A percentile compares a stretch with the other conserved stretches of the same genome.
These are phyloP conservation scores for Verticillium albo-atrum DNA, from an alignment of 2,329 filamentous ascomycete species.

Conservation along the genomic window DNA sequence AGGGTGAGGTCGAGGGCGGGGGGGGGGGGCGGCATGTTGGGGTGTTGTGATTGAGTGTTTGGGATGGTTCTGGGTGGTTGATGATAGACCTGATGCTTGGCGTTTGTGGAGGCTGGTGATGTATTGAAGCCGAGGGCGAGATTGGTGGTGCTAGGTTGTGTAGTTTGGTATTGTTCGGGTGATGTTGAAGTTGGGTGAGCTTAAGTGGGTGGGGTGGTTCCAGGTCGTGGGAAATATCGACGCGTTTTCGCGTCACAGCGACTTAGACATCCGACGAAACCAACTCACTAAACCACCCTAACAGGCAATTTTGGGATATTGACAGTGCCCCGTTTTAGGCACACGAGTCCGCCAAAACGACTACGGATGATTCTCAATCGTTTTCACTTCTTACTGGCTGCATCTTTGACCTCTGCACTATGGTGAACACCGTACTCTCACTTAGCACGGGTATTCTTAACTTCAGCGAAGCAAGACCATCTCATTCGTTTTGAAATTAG, in stretches of 20 bases:
- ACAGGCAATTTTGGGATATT: too few relatives aligned
- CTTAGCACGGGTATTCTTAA: too few relatives aligned
- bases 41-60: background rate
- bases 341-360: too few relatives aligned
- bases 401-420: too few relatives aligned
- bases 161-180: background rate
- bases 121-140: background rate
- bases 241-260: background rate
- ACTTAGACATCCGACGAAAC: background rate
- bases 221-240: background rate
- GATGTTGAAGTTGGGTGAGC: background rate
- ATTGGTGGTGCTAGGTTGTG: background rate
- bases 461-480: too few relatives aligned
- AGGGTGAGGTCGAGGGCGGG: conserved; percentile 66
- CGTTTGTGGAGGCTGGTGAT: background rate
- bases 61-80: too few relatives aligned
- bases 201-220: background rate
- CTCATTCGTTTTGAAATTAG: too few relatives aligned
- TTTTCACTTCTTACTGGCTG: too few relatives aligned
- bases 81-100: background rate
- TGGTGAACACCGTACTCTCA: too few relatives aligned
- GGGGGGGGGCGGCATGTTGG: conserved; percentile 12
- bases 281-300: background rate
- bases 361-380: too few relatives aligned
- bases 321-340: too few relatives aligned